Evolutionary conservation across 1,139 yeast genomes (phyloP).

Genomic region (Suzukiozyma palmioleophila): DNA sequence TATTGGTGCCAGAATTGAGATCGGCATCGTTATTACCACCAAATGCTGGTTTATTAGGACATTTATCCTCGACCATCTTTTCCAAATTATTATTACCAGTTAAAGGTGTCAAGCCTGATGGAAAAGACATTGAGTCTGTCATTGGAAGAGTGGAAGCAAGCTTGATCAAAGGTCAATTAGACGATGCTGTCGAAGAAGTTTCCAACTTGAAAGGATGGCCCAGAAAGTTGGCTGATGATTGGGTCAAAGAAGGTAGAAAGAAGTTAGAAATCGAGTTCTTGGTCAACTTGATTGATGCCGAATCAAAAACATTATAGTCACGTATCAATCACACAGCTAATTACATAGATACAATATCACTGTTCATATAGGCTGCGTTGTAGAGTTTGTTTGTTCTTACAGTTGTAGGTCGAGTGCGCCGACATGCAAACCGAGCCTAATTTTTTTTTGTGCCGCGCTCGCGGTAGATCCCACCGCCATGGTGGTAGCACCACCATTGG

Average conservation of each 20-base stretch:
- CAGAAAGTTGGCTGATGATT: constrained; percentile 81
- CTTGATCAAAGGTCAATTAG: constrained; percentile 72
- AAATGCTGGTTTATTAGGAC: constrained; percentile 93
- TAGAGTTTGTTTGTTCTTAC: too few relatives aligned
- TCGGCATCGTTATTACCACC: constrained; percentile 88
- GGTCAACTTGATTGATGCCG: constrained; percentile 60
- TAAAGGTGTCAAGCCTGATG: constrained; percentile 54
- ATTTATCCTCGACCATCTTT: constrained; percentile 72
- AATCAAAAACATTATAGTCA: constrained; percentile 26
- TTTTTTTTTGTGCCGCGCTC: too few relatives aligned
- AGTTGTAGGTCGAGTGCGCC: too few relatives aligned
- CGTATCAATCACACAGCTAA: too few relatives aligned
- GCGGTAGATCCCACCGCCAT: too few relatives aligned
- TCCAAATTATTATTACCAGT: constrained; percentile 69
- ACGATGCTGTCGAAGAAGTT: constrained; percentile 88
- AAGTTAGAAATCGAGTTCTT: constrained; percentile 84
- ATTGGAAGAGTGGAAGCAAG: constrained; percentile 82
- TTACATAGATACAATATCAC: too few relatives aligned
- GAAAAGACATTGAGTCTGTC: constrained; percentile 83
- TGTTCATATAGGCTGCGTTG: too few relatives aligned
- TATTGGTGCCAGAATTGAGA: constrained; percentile 81
- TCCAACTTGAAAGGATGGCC: constrained; percentile 92
- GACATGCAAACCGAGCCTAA: too few relatives aligned
- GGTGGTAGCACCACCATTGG: too few relatives aligned
- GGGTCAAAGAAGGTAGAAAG: constrained; percentile 86